Conservation (phyloP, 225 moss, liverwort and hornwort genomes). For the Thuidium tamariscinum region DNA sequence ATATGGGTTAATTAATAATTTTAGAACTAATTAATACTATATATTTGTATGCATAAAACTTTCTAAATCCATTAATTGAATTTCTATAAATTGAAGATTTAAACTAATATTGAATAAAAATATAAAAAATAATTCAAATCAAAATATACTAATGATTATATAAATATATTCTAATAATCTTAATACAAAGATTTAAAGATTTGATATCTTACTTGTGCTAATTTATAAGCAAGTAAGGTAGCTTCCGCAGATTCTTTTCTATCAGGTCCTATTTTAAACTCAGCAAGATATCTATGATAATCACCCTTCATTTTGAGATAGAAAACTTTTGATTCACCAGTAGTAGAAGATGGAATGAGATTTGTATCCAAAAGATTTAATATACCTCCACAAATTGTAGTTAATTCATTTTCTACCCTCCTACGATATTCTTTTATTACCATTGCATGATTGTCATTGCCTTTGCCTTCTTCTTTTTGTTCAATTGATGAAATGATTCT, state of each 20-base stretch:
- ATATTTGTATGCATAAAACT: too few species aligned
- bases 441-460: background rate
- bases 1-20: background rate
- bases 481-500: slow-evolving; percentile 53
- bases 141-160: too few species aligned
- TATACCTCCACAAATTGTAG: slow-evolving; percentile 35
- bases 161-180: accelerated
- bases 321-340: slow-evolving; percentile 47
- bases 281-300: slow-evolving; percentile 47
- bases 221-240: slow-evolving; percentile 44
- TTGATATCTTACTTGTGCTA: slow-evolving; percentile 19
- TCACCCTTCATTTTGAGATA: slow-evolving; percentile 59
- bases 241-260: slow-evolving; percentile 52
- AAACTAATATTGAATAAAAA: too few species aligned
- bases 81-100: background rate
- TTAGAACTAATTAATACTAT: background rate
- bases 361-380: slow-evolving; percentile 38
- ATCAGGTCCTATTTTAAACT: slow-evolving; percentile 30
- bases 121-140: background rate
- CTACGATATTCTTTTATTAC: slow-evolving; percentile 34
- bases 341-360: slow-evolving; percentile 33
- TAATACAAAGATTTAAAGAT: background rate
- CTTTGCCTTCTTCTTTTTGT: slow-evolving; percentile 45
- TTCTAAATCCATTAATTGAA: too few species aligned
- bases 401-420: slow-evolving; percentile 34